Base-by-base conservation (phyloP, 1,139 yeast species). In the Magnusiomyces starmeri region DNA sequence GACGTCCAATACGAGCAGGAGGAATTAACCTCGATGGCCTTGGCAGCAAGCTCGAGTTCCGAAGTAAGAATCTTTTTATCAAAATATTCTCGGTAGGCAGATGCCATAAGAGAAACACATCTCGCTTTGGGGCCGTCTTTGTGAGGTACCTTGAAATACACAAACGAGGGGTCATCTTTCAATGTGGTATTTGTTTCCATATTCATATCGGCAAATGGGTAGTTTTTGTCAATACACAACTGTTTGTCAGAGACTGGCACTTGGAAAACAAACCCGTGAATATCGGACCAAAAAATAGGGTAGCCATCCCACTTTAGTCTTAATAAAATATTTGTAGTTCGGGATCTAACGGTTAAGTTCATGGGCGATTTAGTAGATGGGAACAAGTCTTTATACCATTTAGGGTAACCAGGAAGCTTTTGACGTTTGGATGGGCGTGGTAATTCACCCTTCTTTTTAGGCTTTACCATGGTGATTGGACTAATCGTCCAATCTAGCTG, bases 1-100 rank as follows among this genome's bases (percentile, higher is more conserved):
- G 96, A 86, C 65, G 85, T 81, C 99, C 98, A 94, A 66, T 94
- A 94, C 20, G 96, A 82, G 43, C 95, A 89, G 21, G 83, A 75
- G 1, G 89, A 81, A 57, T 87, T 88, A 60, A 88, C 75, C 29
- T 78, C 73, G 51, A 94, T 72, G 3, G 96, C 96, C 54, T 85
- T 85, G 54, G 77, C 75, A 0, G 97, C 97, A 55, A 82, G 73
- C 10, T 79, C 78, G 55, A 78, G 85, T 57, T 82, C 82, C 0
- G 97, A 87, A 1, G 83, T 77, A 51, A 94, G 67, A 0, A 81
- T 69, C 0, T 87, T 90, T 53, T 81, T 78, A 54, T 89, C 97
- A 64, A 87, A 90, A 60, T 75, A 79, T 43, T 79, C 71, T 27
- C 83, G 65, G 62, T 83, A 92, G 2, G 82, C 75, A 63, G 92